These are phyloP conservation scores for Globisporangium paddicum DNA, from an alignment of 352 stramenopile species.

Conservation along the genomic window DNA sequence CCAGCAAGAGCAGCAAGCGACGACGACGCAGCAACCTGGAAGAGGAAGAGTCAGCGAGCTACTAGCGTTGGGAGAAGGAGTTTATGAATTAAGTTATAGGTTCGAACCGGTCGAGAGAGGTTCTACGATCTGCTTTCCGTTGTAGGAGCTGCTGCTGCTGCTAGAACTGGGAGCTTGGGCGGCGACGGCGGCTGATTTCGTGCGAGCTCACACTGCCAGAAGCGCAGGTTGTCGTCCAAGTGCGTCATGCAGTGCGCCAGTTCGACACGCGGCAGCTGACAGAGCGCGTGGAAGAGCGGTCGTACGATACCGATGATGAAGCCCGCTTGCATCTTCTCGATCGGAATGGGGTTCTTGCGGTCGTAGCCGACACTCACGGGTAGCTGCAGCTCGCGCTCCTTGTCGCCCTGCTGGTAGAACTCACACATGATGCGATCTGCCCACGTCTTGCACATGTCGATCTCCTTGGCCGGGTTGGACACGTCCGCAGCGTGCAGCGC, in stretches of 20 bases:
- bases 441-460: conserved; percentile 80
- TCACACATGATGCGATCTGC: conserved; percentile 88
- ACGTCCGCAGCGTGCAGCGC: conserved; percentile 90
- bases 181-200: conserved; percentile 22
- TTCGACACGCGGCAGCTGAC: conserved; percentile 40
- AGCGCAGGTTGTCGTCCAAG: conserved; percentile 55
- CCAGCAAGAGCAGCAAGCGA: conserved; percentile 4
- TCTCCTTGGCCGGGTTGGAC: conserved; percentile 89
- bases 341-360: conserved; percentile 75
- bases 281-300: conserved; percentile 65
- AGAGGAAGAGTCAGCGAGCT: conserved; percentile 1
- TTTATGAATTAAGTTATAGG: conserved; percentile 4
- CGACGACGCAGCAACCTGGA: conserved; percentile 1
- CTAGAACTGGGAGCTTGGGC: conserved; percentile 13
- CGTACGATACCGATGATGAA: conserved; percentile 94
- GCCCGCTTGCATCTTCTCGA: conserved; percentile 89
- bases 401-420: conserved; percentile 95
- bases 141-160: neutral
- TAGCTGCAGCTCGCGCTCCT: conserved; percentile 85
- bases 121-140: conserved; percentile 6
- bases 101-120: neutral
- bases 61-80: neutral
- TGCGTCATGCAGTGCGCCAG: conserved; percentile 61
- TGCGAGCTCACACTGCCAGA: conserved; percentile 71
- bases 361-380: conserved; percentile 89